Evolutionary conservation across 169 alveolate genomes (phyloP).

Genomic region (Eimeria nieschulzi): DNA sequence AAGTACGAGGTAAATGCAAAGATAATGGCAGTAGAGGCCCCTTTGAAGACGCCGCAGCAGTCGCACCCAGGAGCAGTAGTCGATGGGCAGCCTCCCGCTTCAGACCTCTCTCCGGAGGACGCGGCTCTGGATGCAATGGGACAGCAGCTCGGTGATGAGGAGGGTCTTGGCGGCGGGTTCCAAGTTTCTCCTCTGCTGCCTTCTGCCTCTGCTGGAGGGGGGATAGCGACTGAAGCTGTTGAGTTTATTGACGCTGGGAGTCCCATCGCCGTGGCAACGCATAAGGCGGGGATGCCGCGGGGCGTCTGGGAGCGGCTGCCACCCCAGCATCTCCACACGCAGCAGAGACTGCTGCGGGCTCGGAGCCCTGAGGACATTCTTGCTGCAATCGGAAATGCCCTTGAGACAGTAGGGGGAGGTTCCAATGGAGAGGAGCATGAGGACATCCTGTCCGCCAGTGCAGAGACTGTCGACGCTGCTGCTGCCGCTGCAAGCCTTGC

Average conservation of each 20-base stretch:
- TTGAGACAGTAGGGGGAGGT: slow-evolving; percentile 41
- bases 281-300: slow-evolving; percentile 34
- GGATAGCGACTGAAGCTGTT: neutral
- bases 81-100: neutral
- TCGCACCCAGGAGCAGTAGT: neutral
- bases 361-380: slow-evolving; percentile 36
- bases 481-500: slow-evolving; percentile 33
- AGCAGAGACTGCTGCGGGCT: slow-evolving; percentile 56
- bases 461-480: slow-evolving; percentile 12
- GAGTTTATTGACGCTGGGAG: slow-evolving; percentile 38
- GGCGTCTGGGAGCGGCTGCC: slow-evolving; percentile 46
- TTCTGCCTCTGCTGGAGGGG: neutral
- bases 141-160: neutral
- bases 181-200: neutral
- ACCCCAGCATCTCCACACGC: slow-evolving; percentile 72
- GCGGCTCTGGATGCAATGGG: neutral
- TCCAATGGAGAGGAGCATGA: neutral
- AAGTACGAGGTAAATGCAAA: neutral
- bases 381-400: slow-evolving; percentile 30
- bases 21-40: neutral
- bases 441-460: neutral
- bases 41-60: neutral
- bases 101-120: neutral
- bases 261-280: slow-evolving; percentile 43
- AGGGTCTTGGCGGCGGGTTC: neutral